phyloP scores from a whole-genome alignment of 164 flowering plant species.

The Amborella trichopoda region DNA sequence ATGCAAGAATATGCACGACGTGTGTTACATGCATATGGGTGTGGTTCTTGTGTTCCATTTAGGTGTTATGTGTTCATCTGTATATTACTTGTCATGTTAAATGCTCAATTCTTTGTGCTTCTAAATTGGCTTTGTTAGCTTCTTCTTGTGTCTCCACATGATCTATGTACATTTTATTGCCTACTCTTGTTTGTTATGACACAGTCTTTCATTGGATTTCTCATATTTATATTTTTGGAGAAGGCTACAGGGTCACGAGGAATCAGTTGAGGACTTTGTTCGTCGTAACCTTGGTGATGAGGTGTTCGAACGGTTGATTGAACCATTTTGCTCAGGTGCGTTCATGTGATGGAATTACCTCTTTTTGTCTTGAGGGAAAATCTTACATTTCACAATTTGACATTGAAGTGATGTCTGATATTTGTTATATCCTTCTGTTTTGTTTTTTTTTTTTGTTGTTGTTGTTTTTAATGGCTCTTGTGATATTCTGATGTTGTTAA shows the following conservation, averaged over 20 bases:
- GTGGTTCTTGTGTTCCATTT: too few species aligned
- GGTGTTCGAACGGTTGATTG: constrained; percentile 93
- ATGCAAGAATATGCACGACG: too few species aligned
- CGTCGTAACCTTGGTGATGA: constrained; percentile 95
- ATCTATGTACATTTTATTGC: too few species aligned
- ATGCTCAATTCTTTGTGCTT: too few species aligned
- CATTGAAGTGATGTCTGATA: too few species aligned
- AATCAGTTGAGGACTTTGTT: constrained; percentile 93
- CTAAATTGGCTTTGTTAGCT: too few species aligned
- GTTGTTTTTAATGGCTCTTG: not conserved
- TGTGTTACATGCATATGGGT: too few species aligned
- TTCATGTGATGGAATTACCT: too few species aligned
- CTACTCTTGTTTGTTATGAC: not conserved
- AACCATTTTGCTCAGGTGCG: constrained; percentile 95
- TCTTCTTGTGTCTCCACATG: not conserved
- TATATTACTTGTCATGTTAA: too few species aligned
- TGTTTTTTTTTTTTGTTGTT: not conserved
- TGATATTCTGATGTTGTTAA: not conserved
- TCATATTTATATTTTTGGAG: constrained; percentile 32
- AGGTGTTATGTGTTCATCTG: too few species aligned
- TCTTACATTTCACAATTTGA: too few species aligned
- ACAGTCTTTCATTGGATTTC: constrained; percentile 6
- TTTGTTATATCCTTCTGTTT: not conserved
- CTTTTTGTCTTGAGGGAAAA: too few species aligned
- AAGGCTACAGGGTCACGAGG: constrained; percentile 89